Base-by-base conservation (phyloP, 176 grass and related monocot genomes). In the Leersia perrieri region DNA sequence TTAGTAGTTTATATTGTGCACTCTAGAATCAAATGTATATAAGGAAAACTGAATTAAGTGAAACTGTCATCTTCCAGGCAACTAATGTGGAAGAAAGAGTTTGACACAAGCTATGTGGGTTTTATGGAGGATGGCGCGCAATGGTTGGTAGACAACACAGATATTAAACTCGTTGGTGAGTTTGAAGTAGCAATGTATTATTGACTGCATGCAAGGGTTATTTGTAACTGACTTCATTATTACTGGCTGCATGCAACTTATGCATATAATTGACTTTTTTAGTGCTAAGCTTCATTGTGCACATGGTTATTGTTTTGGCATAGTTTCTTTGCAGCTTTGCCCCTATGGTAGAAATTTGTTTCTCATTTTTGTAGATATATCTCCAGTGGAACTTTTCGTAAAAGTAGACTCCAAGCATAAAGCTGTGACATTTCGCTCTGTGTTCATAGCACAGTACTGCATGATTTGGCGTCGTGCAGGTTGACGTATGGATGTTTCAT, bases 21-120 rank as follows among this genome's bases (percentile, higher is more conserved):
- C 30, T 27, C 27, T 66, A 34, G 3, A 42, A 11, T 4, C 0
- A 5, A 11, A 41, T 77, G 38, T 64, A 63, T 13, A n/a, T 32
- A 18, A 35, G 9, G 26, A 42, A 78, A 45, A 22, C 18, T 66
- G 2, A 34, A 49, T 36, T 65, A n/a, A 53, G 20, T 35, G n/a
- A 51, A 51, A 55, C 44, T 68, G 42, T 36, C 34, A n/a, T 28
- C 63, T 73, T 78, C 16, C 68, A 91, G 89, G 60, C 23, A 81
- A 32, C 84, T 91, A 71, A 91, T 87, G 85, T 91, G 89, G 85
- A 87, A 87, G 83, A 91, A 79, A 66, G 80, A 87, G 41, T 91
- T 76, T 65, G 75, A 91, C 39, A 71, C 80, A 14, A 87, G 85
- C 55, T 91, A 80, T 58, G 79, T 91, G 29, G 88, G 84, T 14